These are phyloP conservation scores for Cladosporium sp. DNA, from an alignment of 2,329 filamentous ascomycete genomes.

Conservation along the genomic window DNA sequence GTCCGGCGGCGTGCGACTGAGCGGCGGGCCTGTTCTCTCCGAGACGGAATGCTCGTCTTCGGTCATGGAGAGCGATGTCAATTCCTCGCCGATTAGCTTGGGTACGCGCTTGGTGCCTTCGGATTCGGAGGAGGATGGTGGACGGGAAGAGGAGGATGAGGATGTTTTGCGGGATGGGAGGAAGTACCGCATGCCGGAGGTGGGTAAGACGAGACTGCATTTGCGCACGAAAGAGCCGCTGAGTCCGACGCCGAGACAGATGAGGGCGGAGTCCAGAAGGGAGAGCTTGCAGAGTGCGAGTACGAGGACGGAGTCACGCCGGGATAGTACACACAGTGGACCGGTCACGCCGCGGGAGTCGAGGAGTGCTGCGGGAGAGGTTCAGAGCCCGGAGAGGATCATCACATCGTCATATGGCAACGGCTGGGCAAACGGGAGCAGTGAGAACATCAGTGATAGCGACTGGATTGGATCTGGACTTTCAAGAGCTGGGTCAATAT, in stretches of 20 bases:
- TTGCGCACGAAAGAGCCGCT: conserved; percentile 34
- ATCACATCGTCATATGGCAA: background rate
- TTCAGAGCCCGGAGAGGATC: conserved; percentile 31
- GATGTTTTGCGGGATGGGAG: conserved; percentile 69
- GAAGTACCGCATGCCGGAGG: conserved; percentile 73
- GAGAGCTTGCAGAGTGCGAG: conserved; percentile 13
- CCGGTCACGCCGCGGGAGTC: conserved; percentile 5
- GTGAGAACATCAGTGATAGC: conserved; percentile 50
- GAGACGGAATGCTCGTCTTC: conserved; percentile 36
- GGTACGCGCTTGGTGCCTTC: conserved; percentile 56
- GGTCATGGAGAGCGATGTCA: conserved; percentile 46
- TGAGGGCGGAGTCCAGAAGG: conserved; percentile 1
- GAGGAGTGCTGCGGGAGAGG: conserved; percentile 35
- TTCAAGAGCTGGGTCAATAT: conserved; percentile 78
- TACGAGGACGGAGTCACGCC: background rate
- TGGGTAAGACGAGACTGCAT: conserved; percentile 57
- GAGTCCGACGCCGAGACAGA: conserved; percentile 28
- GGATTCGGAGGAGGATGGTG: conserved; percentile 50
- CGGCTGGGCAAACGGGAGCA: conserved; percentile 20
- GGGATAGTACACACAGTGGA: conserved; percentile 1
- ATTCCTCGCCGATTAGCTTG: conserved; percentile 51
- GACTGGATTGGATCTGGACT: conserved; percentile 68
- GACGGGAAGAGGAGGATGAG: conserved; percentile 38
- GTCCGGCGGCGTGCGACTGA: conserved; percentile 32
- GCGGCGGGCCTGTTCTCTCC: conserved; percentile 35